phyloP scores from a whole-genome alignment of 2,329 filamentous ascomycete genomes.

The Colletotrichum orbiculare region DNA sequence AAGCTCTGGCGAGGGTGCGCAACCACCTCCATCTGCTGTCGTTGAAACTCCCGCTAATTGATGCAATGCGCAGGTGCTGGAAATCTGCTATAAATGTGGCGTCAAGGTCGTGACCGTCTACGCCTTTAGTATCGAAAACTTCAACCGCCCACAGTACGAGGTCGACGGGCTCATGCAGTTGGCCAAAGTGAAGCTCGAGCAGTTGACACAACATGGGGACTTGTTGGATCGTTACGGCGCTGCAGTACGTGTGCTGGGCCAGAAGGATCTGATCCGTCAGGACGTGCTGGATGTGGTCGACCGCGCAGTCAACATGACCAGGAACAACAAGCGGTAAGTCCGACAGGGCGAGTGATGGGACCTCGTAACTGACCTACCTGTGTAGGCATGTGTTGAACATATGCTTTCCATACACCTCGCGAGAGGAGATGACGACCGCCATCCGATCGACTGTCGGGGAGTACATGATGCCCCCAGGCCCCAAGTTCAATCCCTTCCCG shows the following conservation, averaged over 20 bases:
- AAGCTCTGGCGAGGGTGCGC: slow-evolving; percentile 86
- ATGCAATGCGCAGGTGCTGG: slow-evolving; percentile 74
- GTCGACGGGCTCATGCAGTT: slow-evolving; percentile 98
- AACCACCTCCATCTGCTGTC: neutral
- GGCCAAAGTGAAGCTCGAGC: slow-evolving; percentile 92
- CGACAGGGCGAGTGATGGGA: neutral
- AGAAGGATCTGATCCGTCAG: slow-evolving; percentile 82
- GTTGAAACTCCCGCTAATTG: slow-evolving; percentile 36
- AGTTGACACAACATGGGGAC: slow-evolving; percentile 92
- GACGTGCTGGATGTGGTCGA: slow-evolving; percentile 93
- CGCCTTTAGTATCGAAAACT: slow-evolving; percentile 99
- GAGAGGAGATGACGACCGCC: slow-evolving; percentile 93
- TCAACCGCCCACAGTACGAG: slow-evolving; percentile 95
- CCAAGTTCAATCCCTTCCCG: slow-evolving; percentile 80
- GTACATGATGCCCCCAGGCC: slow-evolving; percentile 78
- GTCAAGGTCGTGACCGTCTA: slow-evolving; percentile 98
- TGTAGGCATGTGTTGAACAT: slow-evolving; percentile 79
- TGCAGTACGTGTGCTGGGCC: slow-evolving; percentile 84
- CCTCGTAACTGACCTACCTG: slow-evolving; percentile 33
- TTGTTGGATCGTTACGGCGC: slow-evolving; percentile 93
- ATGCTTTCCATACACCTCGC: slow-evolving; percentile 96
- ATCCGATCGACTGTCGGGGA: slow-evolving; percentile 89
- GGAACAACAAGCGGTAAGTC: slow-evolving; percentile 80
- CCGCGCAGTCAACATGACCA: slow-evolving; percentile 85
- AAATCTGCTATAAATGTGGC: slow-evolving; percentile 97